Evolutionary conservation across 306 rosid species (phyloP), one percentile per base, ranked within the genome.

Genomic region (Abrus pulchellus): DNA sequence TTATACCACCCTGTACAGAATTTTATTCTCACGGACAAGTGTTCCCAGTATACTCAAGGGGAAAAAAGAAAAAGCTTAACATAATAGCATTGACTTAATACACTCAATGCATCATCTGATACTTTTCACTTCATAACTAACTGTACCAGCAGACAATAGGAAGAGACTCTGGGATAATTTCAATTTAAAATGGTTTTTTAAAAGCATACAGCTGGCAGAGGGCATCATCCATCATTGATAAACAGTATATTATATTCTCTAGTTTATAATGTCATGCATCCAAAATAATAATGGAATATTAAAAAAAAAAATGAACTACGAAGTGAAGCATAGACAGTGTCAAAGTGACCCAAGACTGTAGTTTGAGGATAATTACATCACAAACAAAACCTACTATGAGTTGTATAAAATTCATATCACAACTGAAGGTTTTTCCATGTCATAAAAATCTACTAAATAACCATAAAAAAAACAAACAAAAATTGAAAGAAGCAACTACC

Each of bases 1-100:
- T 93, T 80, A 93, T 93, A 79, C 98, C 97, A 54, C 98, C 98
- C 98, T 93, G 12, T 27, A 83, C 44, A 79, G 80, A 81, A 68
- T 74, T 68, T 66, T 60, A 56, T 50, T 68, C 45, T 27, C 64
- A 36, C 9, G 78, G 6, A 79, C 68, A 60, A 82, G 78, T 55
- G 78, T 50, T 14, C 40, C 7, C 68, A 56, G 73, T 49, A 49
- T 66, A 38, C 36, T 67, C 5, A 40, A 54, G 9, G 0, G 3
- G 27, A 47, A 54, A 53, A 38, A 29, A 7, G 3, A 54, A 57
- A 47, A 36, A 3, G 47, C 38, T 65, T 48, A 44, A 44, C 73
- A 64, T 33, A 41, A 5, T 40, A 6, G 40, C 64, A 64, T 75
- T 8, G 69, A 73, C 49, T 50, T 68, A 20, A 52, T 48, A 75